Evolutionary conservation across 306 rosid species (phyloP).

Genomic region (Sophora flavescens): DNA sequence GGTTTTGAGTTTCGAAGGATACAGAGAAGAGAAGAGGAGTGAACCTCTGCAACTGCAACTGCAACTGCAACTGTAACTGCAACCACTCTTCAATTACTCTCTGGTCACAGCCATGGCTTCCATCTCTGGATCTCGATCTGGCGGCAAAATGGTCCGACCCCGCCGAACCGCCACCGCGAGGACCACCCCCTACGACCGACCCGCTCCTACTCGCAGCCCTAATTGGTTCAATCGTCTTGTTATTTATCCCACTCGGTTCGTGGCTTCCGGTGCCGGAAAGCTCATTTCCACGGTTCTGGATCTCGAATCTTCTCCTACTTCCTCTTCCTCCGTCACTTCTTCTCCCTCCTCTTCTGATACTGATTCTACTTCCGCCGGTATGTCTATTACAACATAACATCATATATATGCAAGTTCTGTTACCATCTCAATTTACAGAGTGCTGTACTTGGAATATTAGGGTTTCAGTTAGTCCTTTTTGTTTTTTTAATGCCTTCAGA

Average conservation of each 20-base stretch:
- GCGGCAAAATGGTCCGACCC: slow-evolving; percentile 80
- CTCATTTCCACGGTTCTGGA: slow-evolving; percentile 66
- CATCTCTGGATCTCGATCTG: slow-evolving; percentile 72
- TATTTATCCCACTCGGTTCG: slow-evolving; percentile 67
- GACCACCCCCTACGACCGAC: slow-evolving; percentile 83
- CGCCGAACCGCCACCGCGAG: slow-evolving; percentile 56
- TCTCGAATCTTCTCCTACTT: slow-evolving; percentile 56
- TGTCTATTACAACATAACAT: neutral
- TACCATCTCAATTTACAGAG: neutral
- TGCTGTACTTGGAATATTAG: slow-evolving; percentile 42
- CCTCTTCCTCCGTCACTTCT: slow-evolving; percentile 48
- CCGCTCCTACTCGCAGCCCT: slow-evolving; percentile 60
- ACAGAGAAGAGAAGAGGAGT: neutral
- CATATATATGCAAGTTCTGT: neutral
- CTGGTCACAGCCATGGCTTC: slow-evolving; percentile 58
- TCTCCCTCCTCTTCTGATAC: slow-evolving; percentile 57
- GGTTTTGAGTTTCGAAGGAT: slow-evolving; percentile 36
- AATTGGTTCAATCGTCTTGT: slow-evolving; percentile 83
- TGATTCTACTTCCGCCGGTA: slow-evolving; percentile 62
- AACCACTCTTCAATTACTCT: neutral
- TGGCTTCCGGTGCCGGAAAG: slow-evolving; percentile 85
- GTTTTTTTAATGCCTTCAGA: neutral
- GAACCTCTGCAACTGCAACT: too few relatives aligned
- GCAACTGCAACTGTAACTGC: neutral
- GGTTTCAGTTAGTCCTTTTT: slow-evolving; percentile 38